Conservation (phyloP, 805 yeast genomes). For the Myxozyma neglecta region DNA sequence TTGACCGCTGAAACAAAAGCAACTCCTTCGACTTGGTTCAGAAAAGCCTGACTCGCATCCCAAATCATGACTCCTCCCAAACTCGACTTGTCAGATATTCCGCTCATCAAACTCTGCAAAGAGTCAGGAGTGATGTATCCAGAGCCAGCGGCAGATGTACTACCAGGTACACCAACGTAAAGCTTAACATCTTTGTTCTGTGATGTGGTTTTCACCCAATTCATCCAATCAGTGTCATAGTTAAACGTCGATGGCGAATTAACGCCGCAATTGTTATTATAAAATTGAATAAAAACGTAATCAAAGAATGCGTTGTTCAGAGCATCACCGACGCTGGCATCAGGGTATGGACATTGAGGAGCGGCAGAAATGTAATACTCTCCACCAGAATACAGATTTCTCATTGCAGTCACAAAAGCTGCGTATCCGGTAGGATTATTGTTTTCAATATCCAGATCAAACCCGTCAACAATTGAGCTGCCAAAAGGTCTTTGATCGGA, state of each 20-base stretch:
- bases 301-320: slow-evolving; percentile 70
- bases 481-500: slow-evolving; percentile 61
- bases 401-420: slow-evolving; percentile 54
- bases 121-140: slow-evolving; percentile 54
- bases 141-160: slow-evolving; percentile 51
- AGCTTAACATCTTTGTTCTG: slow-evolving; percentile 70
- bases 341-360: slow-evolving; percentile 91
- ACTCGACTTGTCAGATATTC: slow-evolving; percentile 41
- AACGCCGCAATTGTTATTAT: slow-evolving; percentile 76
- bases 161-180: slow-evolving; percentile 74
- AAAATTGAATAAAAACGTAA: slow-evolving; percentile 73
- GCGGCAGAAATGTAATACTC: slow-evolving; percentile 71
- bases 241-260: slow-evolving; percentile 51
- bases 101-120: slow-evolving; percentile 33
- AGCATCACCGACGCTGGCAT: slow-evolving; percentile 62
- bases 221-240: slow-evolving; percentile 51
- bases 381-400: slow-evolving; percentile 49
- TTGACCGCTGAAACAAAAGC: slow-evolving; percentile 50
- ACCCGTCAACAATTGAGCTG: slow-evolving; percentile 77
- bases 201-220: slow-evolving; percentile 50
- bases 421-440: slow-evolving; percentile 62
- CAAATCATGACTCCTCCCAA: slow-evolving; percentile 80
- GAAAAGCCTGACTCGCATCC: slow-evolving; percentile 47
- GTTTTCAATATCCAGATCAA: slow-evolving; percentile 69
- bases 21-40: slow-evolving; percentile 49